These are phyloP conservation scores for Metarhizium humberi DNA, from an alignment of 2,329 filamentous ascomycete genomes.

Conservation along the genomic window DNA sequence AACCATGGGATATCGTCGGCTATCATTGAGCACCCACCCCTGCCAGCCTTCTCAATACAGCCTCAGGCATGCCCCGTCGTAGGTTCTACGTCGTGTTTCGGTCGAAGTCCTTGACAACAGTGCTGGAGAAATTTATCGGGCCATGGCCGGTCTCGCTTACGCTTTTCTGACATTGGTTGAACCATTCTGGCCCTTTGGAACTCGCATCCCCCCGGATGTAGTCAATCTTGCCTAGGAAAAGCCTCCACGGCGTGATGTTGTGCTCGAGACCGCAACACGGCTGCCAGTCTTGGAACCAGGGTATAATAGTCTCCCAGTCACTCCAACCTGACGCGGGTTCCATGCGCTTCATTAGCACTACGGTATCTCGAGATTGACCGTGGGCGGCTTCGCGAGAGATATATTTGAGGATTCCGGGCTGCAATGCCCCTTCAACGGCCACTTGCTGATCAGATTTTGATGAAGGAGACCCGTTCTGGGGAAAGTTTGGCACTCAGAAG, in stretches of 20 bases:
- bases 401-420: constrained; percentile 9
- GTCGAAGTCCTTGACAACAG: constrained; percentile 14
- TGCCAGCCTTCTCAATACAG: constrained; percentile 11
- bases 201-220: constrained; percentile 16
- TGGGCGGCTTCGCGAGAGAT: constrained; percentile 15
- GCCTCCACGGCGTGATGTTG: constrained; percentile 14
- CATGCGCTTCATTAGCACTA: constrained; percentile 18
- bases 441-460: constrained; percentile 2
- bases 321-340: constrained; percentile 14
- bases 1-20: not conserved
- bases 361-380: constrained; percentile 18
- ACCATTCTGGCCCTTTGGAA: constrained; percentile 17
- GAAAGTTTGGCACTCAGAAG: not conserved
- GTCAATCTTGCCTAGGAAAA: constrained; percentile 19
- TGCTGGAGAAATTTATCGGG: constrained; percentile 13
- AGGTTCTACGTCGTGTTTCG: constrained; percentile 18
- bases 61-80: constrained; percentile 9
- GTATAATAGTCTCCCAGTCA: constrained; percentile 20
- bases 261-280: constrained; percentile 9
- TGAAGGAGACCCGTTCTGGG: not conserved
- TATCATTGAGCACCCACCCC: not conserved
- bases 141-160: constrained; percentile 2
- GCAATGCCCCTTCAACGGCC: constrained; percentile 13
- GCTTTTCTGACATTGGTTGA: constrained; percentile 17
- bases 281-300: constrained; percentile 16